Conservation (phyloP, 2,329 filamentous ascomycete genomes). For the Aspergillus arachidicola region DNA sequence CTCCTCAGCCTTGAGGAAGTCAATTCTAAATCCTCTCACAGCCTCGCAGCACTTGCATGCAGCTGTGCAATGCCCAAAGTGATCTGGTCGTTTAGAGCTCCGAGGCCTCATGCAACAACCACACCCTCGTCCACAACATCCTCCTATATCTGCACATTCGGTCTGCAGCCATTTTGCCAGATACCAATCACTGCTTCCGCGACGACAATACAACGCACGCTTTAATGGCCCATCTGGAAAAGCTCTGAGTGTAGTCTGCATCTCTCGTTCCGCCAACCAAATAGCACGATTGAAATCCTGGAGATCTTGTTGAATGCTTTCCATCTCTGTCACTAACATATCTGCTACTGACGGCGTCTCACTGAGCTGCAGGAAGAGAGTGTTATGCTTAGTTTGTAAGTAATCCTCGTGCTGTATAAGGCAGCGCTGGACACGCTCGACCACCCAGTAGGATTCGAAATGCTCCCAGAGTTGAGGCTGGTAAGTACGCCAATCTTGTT, state of each 20-base stretch:
- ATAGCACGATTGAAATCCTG: fast-evolving
- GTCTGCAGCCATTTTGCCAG: background rate
- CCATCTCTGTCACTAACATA: background rate
- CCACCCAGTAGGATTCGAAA: fast-evolving
- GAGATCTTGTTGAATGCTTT: background rate
- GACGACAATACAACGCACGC: background rate
- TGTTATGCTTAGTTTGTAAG: fast-evolving
- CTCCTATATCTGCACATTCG: background rate
- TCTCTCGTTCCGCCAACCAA: background rate
- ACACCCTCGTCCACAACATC: background rate
- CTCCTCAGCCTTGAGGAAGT: fast-evolving
- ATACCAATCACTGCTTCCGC: background rate
- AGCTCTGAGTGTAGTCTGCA: fast-evolving
- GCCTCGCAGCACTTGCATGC: background rate
- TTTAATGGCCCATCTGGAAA: background rate
- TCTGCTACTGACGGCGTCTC: fast-evolving
- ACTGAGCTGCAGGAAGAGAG: background rate
- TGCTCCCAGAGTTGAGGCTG: background rate
- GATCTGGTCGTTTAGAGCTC: background rate
- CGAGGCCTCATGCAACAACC: background rate
- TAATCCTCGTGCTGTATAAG: background rate
- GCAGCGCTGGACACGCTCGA: fast-evolving
- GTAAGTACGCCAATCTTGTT: background rate
- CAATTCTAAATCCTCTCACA: background rate
- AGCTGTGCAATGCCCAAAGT: background rate